Evolutionary conservation across 148 eudicot genomes (phyloP), one percentile per base, ranked within the genome.

Genomic region (Fagopyrum esculentum): DNA sequence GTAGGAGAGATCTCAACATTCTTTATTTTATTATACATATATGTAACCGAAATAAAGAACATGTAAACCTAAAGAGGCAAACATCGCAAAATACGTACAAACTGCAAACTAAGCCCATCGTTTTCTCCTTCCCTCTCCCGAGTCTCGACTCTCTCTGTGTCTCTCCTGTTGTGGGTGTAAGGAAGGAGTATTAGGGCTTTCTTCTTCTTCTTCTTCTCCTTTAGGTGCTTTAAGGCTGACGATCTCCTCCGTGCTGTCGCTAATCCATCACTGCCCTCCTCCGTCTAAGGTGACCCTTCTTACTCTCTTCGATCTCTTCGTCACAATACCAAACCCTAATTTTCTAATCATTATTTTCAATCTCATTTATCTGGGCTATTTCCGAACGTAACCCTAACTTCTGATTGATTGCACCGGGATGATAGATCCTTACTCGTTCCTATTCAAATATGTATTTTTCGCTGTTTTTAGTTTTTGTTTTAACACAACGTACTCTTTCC

Each of bases 81-180:
- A 60, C 26, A 60, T 22, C 46, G 47, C 46, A 66, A 66, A 66
- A 40, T 66, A 66, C 71, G 71, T 66, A 40, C 2, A 66, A 63
- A 63, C 69, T 63, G 26, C 66, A 22, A 22, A 30, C 69, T 29
- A 63, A 63, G 69, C 59, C 35, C 61, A 10, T 35, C 45, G 45
- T 29, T 72, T 29, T 50, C 81, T 76, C 79, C 69, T 72, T 76
- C 78, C 63, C 78, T 83, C 69, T 74, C 77, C 43, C 71, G 45
- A 63, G 44, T 56, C 61, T 16, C 68, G 43, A 26, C 44, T 11
- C 45, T 66, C 15, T 40, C 46, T 66, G 47, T 43, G 64, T 59
- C 35, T 15, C 46, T 66, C 72, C 51, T 35, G 77, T 72, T 44
- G 49, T 46, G 29, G 43, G 48, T 50, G 12, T 69, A 66, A 45